A percentile compares a stretch with the other conserved stretches of the same genome.
These are phyloP conservation scores for Rhodotorula mucilaginosa DNA, from an alignment of 1,284 basidiomycete species.

Conservation along the genomic window DNA sequence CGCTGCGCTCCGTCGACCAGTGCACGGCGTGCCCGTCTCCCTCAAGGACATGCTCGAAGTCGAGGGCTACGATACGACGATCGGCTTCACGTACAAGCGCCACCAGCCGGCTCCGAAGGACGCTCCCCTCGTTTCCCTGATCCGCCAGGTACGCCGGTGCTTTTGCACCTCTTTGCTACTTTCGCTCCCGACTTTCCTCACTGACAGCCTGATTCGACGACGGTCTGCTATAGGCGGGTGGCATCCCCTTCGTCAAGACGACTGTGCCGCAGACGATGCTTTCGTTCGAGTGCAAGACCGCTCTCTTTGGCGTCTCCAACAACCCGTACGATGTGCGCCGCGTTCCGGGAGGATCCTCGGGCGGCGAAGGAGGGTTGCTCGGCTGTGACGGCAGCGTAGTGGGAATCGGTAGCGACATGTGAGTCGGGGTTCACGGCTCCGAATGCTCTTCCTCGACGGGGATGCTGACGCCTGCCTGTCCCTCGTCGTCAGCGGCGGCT, in stretches of 20 bases:
- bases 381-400: conserved; percentile 70
- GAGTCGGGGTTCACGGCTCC: not conserved
- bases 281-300: conserved; percentile 78
- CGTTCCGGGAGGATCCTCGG: conserved; percentile 72
- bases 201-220: not conserved
- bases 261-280: conserved; percentile 78
- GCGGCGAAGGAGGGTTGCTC: conserved; percentile 73
- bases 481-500: conserved; percentile 51
- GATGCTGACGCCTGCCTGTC: not conserved
- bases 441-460: not conserved
- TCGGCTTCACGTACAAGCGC: conserved; percentile 70
- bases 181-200: too few relatives aligned
- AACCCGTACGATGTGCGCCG: conserved; percentile 65
- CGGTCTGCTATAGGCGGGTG: conserved; percentile 56
- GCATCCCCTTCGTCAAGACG: conserved; percentile 73
- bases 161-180: not conserved
- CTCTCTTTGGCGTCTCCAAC: conserved; percentile 69
- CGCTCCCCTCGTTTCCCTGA: conserved; percentile 58
- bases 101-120: conserved; percentile 60
- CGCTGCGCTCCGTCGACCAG: not conserved
- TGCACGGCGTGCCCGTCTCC: conserved; percentile 79
- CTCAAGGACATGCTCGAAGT: conserved; percentile 69
- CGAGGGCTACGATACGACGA: conserved; percentile 63
- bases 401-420: conserved; percentile 65
- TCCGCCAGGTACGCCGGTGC: conserved; percentile 44